Evolutionary conservation across 2,329 filamentous ascomycete genomes (phyloP), one percentile per base, ranked within the genome.

Genomic region (Polytolypa hystricis): DNA sequence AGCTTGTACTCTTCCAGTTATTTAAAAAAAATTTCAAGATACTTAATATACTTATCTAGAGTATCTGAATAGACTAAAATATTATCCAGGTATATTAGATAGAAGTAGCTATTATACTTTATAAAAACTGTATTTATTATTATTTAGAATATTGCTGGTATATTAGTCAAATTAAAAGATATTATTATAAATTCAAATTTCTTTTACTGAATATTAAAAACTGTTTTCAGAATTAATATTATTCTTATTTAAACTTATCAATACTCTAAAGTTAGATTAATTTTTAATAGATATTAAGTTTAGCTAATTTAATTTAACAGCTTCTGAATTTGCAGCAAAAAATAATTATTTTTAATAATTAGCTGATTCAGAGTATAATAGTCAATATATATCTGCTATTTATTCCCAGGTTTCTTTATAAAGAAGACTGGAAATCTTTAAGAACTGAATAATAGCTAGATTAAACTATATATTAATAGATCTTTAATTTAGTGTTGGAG

Each of bases 111-210:
- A n/a, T n/a, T n/a, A n/a, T n/a, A n/a, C n/a, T n/a, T n/a, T n/a
- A n/a, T n/a, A n/a, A n/a, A n/a, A n/a, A 29, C 21, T 4, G 20
- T 25, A 17, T 35, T 29, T 17, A 35, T 35, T 9, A 35, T 26
- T 4, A n/a, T 17, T 30, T 35, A 21, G 14, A 35, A 36, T 2
- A n/a, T 36, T 3, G 11, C 20, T 3, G 25, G 12, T 27, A 25
- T 15, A n/a, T 30, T 30, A 3, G 8, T 36, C 11, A 36, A 15
- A 4, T 7, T 9, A 1, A 32, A 21, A 1, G 15, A 14, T 12
- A 32, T 37, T 3, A 12, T 25, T 12, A 36, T 8, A 10, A 31
- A 31, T 31, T 31, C 15, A 18, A 31, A 31, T 11, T 30, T 30
- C 15, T 11, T 10, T 3, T 10, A 30, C n/a, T 30, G 3, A 10